Evolutionary conservation across 1,284 basidiomycete genomes (phyloP), one percentile per base, ranked within the genome.

Genomic region (Cryptococcus sp.): DNA sequence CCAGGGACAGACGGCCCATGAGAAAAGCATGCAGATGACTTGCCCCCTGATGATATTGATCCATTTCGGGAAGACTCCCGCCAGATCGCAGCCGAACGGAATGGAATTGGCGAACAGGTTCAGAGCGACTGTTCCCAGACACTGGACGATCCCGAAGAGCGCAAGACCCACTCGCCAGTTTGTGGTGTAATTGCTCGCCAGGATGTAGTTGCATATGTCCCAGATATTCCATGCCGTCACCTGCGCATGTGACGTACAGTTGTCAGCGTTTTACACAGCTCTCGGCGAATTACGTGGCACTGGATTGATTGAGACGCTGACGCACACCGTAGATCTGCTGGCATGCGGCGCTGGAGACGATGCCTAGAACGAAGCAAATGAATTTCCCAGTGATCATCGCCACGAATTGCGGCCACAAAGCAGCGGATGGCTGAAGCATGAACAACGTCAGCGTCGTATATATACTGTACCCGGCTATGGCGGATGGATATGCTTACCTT

Each of bases 31-130:
- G 6, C 60, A 62, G 13, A 76, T 40, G 16, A 72, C 44, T 13
- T 64, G 60, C 1, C 75, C 77, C 8, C 77, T 61, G 15, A 73
- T 69, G 47, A 78, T 77, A 64, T 72, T 76, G 62, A 78, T 68
- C 45, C 63, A 74, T 22, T 70, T 65, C 1, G 77, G 76, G n/a
- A 66, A 62, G 3, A 75, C 57, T 5, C 73, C 70, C 0, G 72
- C 67, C 16, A 77, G 60, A 64, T 78, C 77, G 44, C 70, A 69
- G n/a, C 74, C 75, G 35, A 74, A 75, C 0, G 69, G 67, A 10
- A 78, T 61, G 31, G 68, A 68, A 60, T 77, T 76, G 59, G 71
- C 73, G 10, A 73, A 72, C 11, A 76, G 62, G 57, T 76, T 76
- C 23, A 69, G 68, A 49, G 71, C 71, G 15, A 74, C 66, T 40